Conservation (phyloP, 495 filamentous ascomycete species). For the Astrothelium macrocarpum region DNA sequence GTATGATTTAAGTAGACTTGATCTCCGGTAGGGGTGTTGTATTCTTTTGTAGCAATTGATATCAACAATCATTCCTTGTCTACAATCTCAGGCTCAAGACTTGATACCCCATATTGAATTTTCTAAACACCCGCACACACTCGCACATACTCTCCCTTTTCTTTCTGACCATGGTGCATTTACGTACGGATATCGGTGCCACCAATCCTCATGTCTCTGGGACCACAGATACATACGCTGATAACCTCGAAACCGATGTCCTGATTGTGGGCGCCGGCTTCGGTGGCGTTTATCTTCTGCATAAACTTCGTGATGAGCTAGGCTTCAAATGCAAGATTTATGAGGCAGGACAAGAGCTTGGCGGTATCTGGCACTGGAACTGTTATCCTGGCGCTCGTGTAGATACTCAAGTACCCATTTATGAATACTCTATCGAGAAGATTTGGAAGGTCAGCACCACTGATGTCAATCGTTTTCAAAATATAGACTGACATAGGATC, state of each 20-base stretch:
- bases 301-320: slow-evolving; percentile 34
- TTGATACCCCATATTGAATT: neutral
- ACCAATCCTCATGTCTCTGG: slow-evolving; percentile 8
- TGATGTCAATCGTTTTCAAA: neutral
- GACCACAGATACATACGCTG: slow-evolving; percentile 16
- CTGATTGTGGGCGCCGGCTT: slow-evolving; percentile 47
- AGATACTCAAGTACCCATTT: slow-evolving; percentile 34
- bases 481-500: neutral
- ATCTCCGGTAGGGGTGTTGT: neutral
- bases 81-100: neutral
- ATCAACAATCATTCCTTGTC: neutral
- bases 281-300: slow-evolving; percentile 37
- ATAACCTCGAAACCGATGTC: slow-evolving; percentile 33
- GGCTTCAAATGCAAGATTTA: slow-evolving; percentile 38
- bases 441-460: slow-evolving; percentile 28
- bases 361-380: slow-evolving; percentile 39
- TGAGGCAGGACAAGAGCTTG: slow-evolving; percentile 40
- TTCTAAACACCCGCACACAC: too few relatives aligned
- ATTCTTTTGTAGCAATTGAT: neutral
- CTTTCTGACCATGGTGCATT: slow-evolving; percentile 13
- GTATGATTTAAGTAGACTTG: neutral
- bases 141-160: neutral
- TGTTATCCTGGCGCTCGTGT: slow-evolving; percentile 39
- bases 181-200: slow-evolving; percentile 23
- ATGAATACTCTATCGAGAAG: slow-evolving; percentile 34